Base-by-base conservation (phyloP, 306 rosid species). In the Sechiopsis laciniata region DNA sequence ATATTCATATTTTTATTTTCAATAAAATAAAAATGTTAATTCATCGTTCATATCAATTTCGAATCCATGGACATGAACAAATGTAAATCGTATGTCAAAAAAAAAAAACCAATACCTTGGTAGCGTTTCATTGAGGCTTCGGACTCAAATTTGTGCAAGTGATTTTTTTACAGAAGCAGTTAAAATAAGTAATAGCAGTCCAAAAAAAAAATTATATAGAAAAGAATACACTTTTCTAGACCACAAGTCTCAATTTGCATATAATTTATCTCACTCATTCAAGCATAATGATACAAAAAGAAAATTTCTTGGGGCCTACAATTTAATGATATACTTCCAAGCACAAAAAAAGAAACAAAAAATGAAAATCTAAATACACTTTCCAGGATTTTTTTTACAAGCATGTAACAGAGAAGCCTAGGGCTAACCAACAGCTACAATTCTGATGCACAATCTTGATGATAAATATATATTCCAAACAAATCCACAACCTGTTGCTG, bases 381-480 rank as follows among this genome's bases (percentile, higher is more conserved):
- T 66, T 5, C 35, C n/a, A 66, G 70, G 51, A 37, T 42, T 67
- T 48, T 67, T 48, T 68, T 68, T 68, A 66, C 72, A 68, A 68
- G 42, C 42, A 51, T 48, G 35, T 19, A 21, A 67, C 11, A 46
- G 29, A 26, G 55, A 20, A 67, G 22, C 73, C 56, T 67, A 67
- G 20, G 0, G 46, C 56, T 19, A 60, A 60, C 64, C 29, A 66
- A 16, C 32, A 45, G 24, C 55, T 42, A n/a, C 55, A 42, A 32
- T 46, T 67, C 37, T 42, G 72, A 46, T 42, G 24, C 55, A 40
- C 53, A 65, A 17, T 65, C 54, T 19, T n/a, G 35, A 46, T 12
- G 5, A 20, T 42, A 67, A 67, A 67, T 67, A 67, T 17, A 67
- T 67, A 20, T 37, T 21, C 35, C 35, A 62, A 66, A 45, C 72